Evolutionary conservation across 306 rosid genomes (phyloP).

Genomic region (Senna tora): DNA sequence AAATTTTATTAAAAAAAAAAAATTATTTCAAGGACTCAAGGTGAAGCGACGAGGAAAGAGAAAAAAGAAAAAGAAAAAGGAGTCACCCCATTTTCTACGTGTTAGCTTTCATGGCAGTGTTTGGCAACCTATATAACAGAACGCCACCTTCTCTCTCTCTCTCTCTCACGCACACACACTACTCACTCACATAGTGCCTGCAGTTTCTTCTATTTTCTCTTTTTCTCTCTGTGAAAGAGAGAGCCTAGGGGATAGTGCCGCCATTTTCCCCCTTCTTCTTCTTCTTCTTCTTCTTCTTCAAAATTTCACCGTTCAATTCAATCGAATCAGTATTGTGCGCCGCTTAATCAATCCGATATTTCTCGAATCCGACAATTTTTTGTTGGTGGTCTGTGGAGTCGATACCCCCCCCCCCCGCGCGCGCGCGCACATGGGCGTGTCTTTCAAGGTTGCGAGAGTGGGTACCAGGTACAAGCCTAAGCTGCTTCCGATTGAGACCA

Average conservation of each 20-base stretch:
- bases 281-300: too few species aligned
- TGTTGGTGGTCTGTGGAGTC: too few species aligned
- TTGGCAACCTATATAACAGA: constrained; percentile 30
- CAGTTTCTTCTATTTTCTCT: constrained; percentile 2
- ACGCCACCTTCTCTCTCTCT: not conserved
- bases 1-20: too few species aligned
- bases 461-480: constrained; percentile 49
- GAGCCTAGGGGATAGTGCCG: constrained; percentile 31
- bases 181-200: not conserved
- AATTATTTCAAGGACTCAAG: too few species aligned
- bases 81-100: constrained; percentile 36
- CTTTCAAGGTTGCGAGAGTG: constrained; percentile 45
- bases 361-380: too few species aligned
- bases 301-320: not conserved
- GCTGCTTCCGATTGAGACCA: constrained; percentile 29
- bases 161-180: not conserved
- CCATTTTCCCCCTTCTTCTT: not conserved
- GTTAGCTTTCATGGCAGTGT: constrained; percentile 41
- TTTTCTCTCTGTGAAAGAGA: too few species aligned
- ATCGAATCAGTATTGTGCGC: too few species aligned
- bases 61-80: not conserved
- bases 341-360: too few species aligned
- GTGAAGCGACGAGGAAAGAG: not conserved
- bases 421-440: constrained; percentile 56
- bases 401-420: too few species aligned